Evolutionary conservation across 805 yeast species (phyloP), one percentile per base, ranked within the genome.

Genomic region (Candida manassasensis): DNA sequence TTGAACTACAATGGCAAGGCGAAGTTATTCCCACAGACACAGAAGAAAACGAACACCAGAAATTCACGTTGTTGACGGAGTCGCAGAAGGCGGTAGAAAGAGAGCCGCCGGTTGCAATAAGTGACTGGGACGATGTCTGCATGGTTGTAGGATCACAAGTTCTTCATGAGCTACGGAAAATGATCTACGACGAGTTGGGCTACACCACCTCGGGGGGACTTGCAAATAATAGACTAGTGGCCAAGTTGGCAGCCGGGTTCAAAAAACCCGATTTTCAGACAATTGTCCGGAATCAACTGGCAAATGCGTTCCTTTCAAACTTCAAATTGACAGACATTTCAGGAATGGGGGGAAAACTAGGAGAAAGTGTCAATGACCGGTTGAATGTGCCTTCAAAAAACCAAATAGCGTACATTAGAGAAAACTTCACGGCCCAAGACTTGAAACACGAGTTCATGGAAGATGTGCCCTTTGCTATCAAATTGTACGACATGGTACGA

Each of bases 121-220:
- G 27, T 33, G 71, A 66, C 44, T 89, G 96, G 96, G 95, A 89
- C 51, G 96, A 90, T 52, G 58, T 87, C 0, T 57, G 81, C 4
- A 67, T 81, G 15, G 47, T 82, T 11, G 49, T 88, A 0, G 97
- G 85, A 0, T 79, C 94, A 0, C 67, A 68, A 10, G 46, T 81
- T 1, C 71, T 83, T 1, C 56, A 53, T 34, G 69, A 74, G 0
- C 58, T 87, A 2, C 65, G 97, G 26, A 44, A 54, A 10, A 54
- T 59, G 11, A 72, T 93, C 3, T 65, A 61, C 41, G 50, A 63
- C 1, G 71, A 69, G 17, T 59, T 90, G 28, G 82, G 84, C 3
- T 93, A 85, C 52, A 85, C 90, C 0, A 87, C 97, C 0, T 88
- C 97, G 0, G 89, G 94, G 14, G 98, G 98, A 0, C 57, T 93